Evolutionary conservation across 768 basidiomycete genomes (phyloP).

Genomic region (Mycena galopus): DNA sequence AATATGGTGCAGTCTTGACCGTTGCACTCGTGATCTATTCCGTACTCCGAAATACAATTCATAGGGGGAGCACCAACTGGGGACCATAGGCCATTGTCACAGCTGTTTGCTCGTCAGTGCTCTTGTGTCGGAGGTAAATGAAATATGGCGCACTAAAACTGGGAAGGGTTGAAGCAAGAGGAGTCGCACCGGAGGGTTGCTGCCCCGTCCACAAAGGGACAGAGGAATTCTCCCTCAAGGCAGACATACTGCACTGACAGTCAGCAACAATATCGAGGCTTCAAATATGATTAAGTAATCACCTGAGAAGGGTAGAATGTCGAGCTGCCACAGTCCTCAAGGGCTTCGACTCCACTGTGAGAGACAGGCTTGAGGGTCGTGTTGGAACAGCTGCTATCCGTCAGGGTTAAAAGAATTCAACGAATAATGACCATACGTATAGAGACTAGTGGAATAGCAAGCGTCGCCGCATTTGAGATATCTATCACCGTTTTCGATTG

Average conservation of each 20-base stretch:
- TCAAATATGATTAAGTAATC: background rate
- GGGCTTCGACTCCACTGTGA: background rate
- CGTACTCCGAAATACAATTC: too few species aligned
- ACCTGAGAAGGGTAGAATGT: background rate
- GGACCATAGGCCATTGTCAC: too few species aligned
- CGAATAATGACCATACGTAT: background rate
- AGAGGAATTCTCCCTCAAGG: background rate
- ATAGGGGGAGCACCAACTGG: too few species aligned
- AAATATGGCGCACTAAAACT: background rate
- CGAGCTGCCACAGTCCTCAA: background rate
- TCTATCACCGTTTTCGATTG: background rate
- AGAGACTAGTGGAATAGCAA: background rate
- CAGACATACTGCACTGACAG: background rate
- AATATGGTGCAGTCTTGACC: too few species aligned
- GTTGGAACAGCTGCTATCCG: background rate
- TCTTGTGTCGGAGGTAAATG: background rate
- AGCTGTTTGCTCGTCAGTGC: background rate
- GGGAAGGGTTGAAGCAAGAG: background rate
- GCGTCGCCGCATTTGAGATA: background rate
- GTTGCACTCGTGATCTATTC: too few species aligned
- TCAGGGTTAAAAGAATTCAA: background rate
- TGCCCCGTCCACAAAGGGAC: background rate
- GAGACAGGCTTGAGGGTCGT: background rate
- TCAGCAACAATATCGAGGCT: background rate
- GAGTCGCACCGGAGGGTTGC: background rate